Conservation (phyloP, 164 flowering plant species). For the Paratinospora sagittata region DNA sequence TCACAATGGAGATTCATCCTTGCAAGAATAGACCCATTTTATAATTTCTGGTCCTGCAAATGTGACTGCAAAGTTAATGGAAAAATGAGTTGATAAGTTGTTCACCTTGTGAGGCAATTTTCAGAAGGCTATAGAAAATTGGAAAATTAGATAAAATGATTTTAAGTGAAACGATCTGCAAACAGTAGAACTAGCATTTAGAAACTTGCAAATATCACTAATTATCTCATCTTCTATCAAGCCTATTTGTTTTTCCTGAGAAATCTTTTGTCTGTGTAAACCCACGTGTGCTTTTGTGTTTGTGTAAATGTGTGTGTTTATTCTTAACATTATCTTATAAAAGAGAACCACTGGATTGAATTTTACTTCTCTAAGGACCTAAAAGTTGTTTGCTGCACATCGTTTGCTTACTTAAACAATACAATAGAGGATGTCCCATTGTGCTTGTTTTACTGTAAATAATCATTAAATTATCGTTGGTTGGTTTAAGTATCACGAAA, state of each 20-base stretch:
- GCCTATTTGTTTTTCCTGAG: background rate
- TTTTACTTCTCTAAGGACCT: no score
- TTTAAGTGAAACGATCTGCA: no score
- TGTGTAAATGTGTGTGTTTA: no score
- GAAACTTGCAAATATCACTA: background rate
- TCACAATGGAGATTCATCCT: background rate
- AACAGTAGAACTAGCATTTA: background rate
- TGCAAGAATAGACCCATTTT: background rate
- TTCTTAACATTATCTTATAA: background rate
- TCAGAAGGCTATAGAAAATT: no score
- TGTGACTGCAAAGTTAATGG: background rate
- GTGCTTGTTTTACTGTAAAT: background rate
- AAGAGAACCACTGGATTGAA: no score
- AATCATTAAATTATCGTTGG: background rate
- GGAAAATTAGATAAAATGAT: no score
- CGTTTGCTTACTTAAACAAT: background rate
- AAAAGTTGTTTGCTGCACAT: background rate
- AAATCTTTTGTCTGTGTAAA: no score
- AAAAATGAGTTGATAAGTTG: background rate
- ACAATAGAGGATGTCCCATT: background rate
- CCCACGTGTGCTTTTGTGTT: no score
- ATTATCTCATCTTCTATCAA: background rate
- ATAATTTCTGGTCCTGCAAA: background rate
- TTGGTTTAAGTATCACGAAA: background rate
- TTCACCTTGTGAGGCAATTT: background rate